Evolutionary conservation across 768 basidiomycete genomes (phyloP).

Genomic region (Phaeotremella fagi): DNA sequence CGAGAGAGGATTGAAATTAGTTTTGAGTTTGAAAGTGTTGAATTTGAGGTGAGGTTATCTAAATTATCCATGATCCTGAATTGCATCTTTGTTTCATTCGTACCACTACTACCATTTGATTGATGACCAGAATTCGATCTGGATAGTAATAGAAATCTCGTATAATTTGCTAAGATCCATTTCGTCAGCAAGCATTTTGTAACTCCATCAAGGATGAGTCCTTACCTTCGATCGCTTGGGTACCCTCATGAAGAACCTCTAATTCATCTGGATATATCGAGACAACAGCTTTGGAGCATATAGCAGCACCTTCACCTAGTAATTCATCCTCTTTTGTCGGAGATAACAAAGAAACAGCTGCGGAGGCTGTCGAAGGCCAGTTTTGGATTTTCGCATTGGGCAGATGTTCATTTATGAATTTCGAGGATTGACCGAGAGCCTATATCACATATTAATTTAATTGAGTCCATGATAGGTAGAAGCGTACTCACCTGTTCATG

Average conservation of each 20-base stretch:
- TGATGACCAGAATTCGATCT: no score
- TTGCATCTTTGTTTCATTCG: no score
- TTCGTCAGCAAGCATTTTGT: no score
- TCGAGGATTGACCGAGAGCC: conserved; percentile 46
- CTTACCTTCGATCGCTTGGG: conserved; percentile 38
- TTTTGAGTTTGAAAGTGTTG: no score
- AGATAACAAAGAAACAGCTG: conserved; percentile 28
- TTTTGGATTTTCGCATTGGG: conserved; percentile 22
- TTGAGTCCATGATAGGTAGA: neutral
- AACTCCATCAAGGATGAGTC: no score
- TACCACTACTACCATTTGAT: no score
- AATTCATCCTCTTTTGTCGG: neutral
- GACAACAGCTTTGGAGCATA: conserved; percentile 36
- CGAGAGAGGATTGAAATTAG: no score
- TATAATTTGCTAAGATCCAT: conserved; percentile 44
- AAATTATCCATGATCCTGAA: no score
- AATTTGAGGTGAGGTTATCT: no score
- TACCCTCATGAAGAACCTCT: conserved; percentile 29
- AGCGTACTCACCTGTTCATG: conserved; percentile 43
- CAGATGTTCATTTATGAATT: conserved; percentile 25
- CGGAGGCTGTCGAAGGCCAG: conserved; percentile 42
- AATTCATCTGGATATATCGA: conserved; percentile 18
- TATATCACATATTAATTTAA: conserved; percentile 1
- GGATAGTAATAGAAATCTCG: conserved; percentile 40
- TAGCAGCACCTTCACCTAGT: conserved; percentile 33